phyloP scores from a whole-genome alignment of 176 grass and related monocot genomes.

The Aegilops umbellulata region DNA sequence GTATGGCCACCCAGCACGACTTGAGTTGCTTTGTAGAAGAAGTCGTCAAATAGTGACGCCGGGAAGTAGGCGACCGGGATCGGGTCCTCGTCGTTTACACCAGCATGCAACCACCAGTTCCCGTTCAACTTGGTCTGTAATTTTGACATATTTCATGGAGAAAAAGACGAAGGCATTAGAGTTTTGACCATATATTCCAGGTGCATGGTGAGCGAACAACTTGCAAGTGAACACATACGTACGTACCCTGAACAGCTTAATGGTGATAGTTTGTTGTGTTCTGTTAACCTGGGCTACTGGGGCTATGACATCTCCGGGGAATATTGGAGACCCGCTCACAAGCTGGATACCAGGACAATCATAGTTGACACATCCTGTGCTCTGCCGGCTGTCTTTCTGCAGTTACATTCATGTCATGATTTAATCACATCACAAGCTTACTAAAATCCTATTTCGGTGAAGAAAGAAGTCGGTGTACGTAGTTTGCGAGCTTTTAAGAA shows the following conservation, averaged over 20 bases:
- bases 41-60: background rate
- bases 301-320: background rate
- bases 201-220: too few species aligned
- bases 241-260: background rate
- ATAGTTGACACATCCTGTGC: background rate
- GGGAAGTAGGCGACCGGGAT: background rate
- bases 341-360: constrained; percentile 9
- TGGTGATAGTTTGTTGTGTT: background rate
- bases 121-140: background rate
- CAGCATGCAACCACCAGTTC: background rate
- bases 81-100: background rate
- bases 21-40: background rate
- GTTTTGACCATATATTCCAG: background rate
- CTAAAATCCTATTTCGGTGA: too few species aligned
- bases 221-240: background rate
- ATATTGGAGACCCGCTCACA: background rate
- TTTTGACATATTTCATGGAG: background rate
- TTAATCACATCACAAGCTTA: background rate
- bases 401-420: background rate
- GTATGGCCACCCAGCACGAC: background rate
- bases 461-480: too few species aligned
- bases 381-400: background rate
- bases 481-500: too few species aligned
- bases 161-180: background rate
- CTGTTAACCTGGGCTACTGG: background rate